A percentile compares a stretch with the other conserved stretches of the same genome.
These are phyloP conservation scores for Plasmodium inui DNA, from an alignment of 169 alveolate genomes.

Conservation along the genomic window DNA sequence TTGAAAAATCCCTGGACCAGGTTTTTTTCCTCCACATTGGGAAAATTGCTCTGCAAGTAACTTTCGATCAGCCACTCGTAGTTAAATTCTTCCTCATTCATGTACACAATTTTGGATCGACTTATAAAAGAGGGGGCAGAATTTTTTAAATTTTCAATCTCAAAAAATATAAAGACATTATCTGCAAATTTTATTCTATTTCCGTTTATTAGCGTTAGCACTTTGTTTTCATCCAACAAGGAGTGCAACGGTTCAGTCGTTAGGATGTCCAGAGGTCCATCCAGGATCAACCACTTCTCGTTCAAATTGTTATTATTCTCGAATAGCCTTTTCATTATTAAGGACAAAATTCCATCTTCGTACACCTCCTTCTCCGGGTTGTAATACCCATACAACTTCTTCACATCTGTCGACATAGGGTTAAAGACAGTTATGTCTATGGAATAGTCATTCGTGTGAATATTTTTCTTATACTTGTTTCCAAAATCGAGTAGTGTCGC, in stretches of 20 bases:
- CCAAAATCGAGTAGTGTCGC: constrained; percentile 40
- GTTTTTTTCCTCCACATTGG: constrained; percentile 54
- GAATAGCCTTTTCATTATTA: constrained; percentile 57
- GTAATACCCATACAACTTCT: constrained; percentile 61
- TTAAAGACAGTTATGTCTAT: constrained; percentile 70
- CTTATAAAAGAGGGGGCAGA: constrained; percentile 99
- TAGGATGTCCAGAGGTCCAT: constrained; percentile 99
- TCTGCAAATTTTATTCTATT: constrained; percentile 94
- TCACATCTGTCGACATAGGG: constrained; percentile 71
- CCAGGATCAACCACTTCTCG: constrained; percentile 97
- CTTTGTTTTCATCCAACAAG: constrained; percentile 97
- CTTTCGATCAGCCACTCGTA: constrained; percentile 71
- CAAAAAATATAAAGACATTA: constrained; percentile 89
- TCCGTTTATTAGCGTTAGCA: constrained; percentile 97
- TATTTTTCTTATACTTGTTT: constrained; percentile 27
- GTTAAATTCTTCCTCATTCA: constrained; percentile 93
- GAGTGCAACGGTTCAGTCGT: constrained; percentile 99
- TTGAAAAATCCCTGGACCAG: constrained; percentile 73
- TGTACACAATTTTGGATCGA: constrained; percentile 98
- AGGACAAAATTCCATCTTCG: constrained; percentile 66
- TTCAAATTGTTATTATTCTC: constrained; percentile 77
- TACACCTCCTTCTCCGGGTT: constrained; percentile 65
- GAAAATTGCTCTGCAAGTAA: constrained; percentile 35
- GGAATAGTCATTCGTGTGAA: constrained; percentile 22
- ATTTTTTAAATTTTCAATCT: constrained; percentile 95